Conservation (phyloP, 2,329 filamentous ascomycete genomes). For the Colletotrichum incanum region DNA sequence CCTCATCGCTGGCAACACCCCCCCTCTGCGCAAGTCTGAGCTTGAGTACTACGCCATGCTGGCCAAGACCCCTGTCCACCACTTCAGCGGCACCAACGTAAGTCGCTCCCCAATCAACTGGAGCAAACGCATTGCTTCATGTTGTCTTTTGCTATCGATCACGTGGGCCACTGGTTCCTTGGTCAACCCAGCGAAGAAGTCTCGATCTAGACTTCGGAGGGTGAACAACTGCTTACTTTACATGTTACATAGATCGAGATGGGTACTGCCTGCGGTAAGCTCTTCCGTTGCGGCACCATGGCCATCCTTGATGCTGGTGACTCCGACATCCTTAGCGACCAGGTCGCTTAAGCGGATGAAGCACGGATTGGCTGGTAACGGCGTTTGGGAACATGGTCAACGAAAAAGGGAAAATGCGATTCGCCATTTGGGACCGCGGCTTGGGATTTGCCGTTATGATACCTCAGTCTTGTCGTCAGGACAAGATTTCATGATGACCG, state of each 20-base stretch:
- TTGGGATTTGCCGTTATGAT: conserved; percentile 38
- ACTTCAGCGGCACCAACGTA: conserved; percentile 99
- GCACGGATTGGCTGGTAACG: conserved; percentile 47
- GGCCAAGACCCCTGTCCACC: conserved; percentile 95
- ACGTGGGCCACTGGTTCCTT: conserved; percentile 48
- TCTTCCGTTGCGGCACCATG: conserved; percentile 99
- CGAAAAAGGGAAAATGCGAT: conserved; percentile 32
- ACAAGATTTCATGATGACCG: conserved; percentile 34
- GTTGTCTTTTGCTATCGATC: conserved; percentile 49
- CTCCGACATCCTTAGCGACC: conserved; percentile 94
- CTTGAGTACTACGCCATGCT: conserved; percentile 96
- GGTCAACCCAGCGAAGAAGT: conserved; percentile 93
- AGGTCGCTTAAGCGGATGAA: conserved; percentile 68
- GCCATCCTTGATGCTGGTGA: conserved; percentile 97
- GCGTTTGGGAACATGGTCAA: conserved; percentile 59
- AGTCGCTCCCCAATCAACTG: conserved; percentile 64
- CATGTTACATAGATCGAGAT: conserved; percentile 85
- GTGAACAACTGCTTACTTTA: conserved; percentile 75
- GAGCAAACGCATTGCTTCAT: conserved; percentile 40
- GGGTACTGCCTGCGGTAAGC: conserved; percentile 98
- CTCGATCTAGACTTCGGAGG: conserved; percentile 86
- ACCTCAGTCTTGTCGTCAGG: conserved; percentile 32
- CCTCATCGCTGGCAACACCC: conserved; percentile 94
- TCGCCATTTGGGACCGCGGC: conserved; percentile 31
- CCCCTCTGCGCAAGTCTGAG: conserved; percentile 97